Percentiles rank a stretch among this genome's conserved stretches.
Evolutionary conservation across 345 rosid species (phyloP).

Genomic region (Nasturtium officinale): DNA sequence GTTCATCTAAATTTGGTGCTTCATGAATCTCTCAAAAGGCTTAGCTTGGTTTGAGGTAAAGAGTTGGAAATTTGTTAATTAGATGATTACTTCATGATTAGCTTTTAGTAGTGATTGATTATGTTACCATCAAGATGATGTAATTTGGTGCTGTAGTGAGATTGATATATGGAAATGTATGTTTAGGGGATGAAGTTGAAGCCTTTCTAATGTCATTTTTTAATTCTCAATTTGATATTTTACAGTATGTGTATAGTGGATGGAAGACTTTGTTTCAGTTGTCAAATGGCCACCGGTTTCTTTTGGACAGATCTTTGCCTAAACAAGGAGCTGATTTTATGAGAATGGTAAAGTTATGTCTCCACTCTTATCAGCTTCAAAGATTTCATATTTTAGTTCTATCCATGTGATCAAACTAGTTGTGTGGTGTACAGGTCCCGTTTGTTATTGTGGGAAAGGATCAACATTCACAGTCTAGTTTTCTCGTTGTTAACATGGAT

Average conservation of each 20-base stretch:
- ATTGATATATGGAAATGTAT: not conserved
- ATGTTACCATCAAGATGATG: not conserved
- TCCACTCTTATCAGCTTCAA: slow-evolving; percentile 5
- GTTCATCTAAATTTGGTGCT: not conserved
- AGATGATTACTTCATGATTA: not conserved
- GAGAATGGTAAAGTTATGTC: slow-evolving; percentile 55
- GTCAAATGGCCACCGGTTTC: slow-evolving; percentile 61
- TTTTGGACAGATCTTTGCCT: slow-evolving; percentile 71
- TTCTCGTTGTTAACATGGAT: slow-evolving; percentile 70
- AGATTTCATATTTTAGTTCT: slow-evolving; percentile 13
- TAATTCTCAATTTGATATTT: not conserved
- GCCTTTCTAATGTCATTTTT: not conserved
- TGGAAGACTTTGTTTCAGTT: slow-evolving; percentile 84
- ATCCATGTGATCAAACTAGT: slow-evolving; percentile 5
- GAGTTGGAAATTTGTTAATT: not conserved
- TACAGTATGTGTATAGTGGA: slow-evolving; percentile 78
- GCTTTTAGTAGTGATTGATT: not conserved
- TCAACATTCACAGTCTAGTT: slow-evolving; percentile 51
- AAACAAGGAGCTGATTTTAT: slow-evolving; percentile 62
- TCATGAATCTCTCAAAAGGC: not conserved
- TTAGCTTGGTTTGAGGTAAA: not conserved
- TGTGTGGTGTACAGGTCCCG: slow-evolving; percentile 65
- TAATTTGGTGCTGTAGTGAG: not conserved
- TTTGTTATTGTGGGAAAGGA: slow-evolving; percentile 69
- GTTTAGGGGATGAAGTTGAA: slow-evolving; percentile 1